Conservation (phyloP, 306 rosid species). For the Phaseolus lunatus region DNA sequence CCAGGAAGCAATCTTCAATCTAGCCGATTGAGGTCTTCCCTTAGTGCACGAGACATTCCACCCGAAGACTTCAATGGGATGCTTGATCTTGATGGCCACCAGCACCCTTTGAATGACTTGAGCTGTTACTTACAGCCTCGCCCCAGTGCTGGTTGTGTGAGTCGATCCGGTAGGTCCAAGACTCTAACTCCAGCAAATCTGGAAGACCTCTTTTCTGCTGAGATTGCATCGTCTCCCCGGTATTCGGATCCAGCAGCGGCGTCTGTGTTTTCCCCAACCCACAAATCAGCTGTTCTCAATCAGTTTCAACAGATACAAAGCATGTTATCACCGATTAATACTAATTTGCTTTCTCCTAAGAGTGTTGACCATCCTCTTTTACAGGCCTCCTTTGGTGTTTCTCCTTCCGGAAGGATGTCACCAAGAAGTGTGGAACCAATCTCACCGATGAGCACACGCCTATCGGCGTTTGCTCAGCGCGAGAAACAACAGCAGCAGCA, state of each 20-base stretch:
- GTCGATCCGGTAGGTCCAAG: slow-evolving; percentile 65
- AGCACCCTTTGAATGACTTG: slow-evolving; percentile 68
- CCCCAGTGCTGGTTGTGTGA: slow-evolving; percentile 47
- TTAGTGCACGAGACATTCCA: slow-evolving; percentile 76
- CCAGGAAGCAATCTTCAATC: slow-evolving; percentile 86
- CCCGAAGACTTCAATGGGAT: slow-evolving; percentile 58
- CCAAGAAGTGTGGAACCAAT: slow-evolving; percentile 75
- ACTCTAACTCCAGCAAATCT: slow-evolving; percentile 73
- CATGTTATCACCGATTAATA: slow-evolving; percentile 72
- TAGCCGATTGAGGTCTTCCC: slow-evolving; percentile 80
- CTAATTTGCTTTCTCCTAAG: slow-evolving; percentile 67
- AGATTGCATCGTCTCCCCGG: slow-evolving; percentile 69
- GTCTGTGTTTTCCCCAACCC: slow-evolving; percentile 73
- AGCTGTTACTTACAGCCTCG: slow-evolving; percentile 68
- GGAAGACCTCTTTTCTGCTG: slow-evolving; percentile 76
- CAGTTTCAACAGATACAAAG: slow-evolving; percentile 82
- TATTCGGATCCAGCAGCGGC: slow-evolving; percentile 67
- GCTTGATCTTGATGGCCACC: slow-evolving; percentile 65
- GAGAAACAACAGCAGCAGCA: slow-evolving; percentile 62
- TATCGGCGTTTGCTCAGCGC: slow-evolving; percentile 66
- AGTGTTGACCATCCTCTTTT: slow-evolving; percentile 66
- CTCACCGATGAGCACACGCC: slow-evolving; percentile 71
- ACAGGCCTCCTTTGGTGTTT: slow-evolving; percentile 66
- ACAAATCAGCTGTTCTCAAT: slow-evolving; percentile 70
- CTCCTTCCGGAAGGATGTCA: slow-evolving; percentile 82